Conservation (phyloP, 1,284 basidiomycete genomes). For the Chalciporus sp. region DNA sequence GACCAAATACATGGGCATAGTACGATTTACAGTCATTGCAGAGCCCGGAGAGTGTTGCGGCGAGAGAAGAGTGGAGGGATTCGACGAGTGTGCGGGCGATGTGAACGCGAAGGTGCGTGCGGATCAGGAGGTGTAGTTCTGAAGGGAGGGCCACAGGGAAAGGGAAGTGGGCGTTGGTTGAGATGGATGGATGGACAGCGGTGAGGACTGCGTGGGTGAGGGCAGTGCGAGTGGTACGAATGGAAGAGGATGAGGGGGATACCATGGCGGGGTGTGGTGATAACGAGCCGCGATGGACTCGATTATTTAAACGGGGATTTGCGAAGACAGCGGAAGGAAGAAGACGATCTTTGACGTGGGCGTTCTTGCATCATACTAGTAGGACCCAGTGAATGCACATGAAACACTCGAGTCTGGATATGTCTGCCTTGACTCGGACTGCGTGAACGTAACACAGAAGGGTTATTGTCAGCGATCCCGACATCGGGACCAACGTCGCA, state of each 20-base stretch:
- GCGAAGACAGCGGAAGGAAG: slow-evolving; percentile 28
- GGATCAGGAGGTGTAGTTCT: slow-evolving; percentile 48
- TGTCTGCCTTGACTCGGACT: not conserved
- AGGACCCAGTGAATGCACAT: not conserved
- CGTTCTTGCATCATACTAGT: slow-evolving; percentile 1
- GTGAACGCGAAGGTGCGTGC: slow-evolving; percentile 31
- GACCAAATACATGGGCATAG: slow-evolving; percentile 34
- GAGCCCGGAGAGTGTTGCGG: slow-evolving; percentile 23
- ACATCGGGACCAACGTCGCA: not conserved
- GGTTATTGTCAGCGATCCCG: not conserved
- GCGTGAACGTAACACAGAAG: slow-evolving; percentile 8
- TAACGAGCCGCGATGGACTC: slow-evolving; percentile 4
- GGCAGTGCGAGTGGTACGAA: slow-evolving; percentile 37
- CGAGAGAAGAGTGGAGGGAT: slow-evolving; percentile 30
- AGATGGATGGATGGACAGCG: slow-evolving; percentile 41
- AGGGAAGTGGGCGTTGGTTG: slow-evolving; percentile 23
- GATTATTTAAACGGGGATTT: slow-evolving; percentile 24
- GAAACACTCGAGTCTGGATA: not conserved
- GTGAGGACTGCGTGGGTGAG: slow-evolving; percentile 56
- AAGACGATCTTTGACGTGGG: slow-evolving; percentile 15
- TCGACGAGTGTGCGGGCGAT: slow-evolving; percentile 28
- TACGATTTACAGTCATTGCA: slow-evolving; percentile 36
- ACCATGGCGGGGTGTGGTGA: slow-evolving; percentile 15
- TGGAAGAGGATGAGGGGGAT: slow-evolving; percentile 17
- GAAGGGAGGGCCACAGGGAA: slow-evolving; percentile 41